Base-by-base conservation (phyloP, 768 basidiomycete genomes). In the Rhizopogon vinicolor region DNA sequence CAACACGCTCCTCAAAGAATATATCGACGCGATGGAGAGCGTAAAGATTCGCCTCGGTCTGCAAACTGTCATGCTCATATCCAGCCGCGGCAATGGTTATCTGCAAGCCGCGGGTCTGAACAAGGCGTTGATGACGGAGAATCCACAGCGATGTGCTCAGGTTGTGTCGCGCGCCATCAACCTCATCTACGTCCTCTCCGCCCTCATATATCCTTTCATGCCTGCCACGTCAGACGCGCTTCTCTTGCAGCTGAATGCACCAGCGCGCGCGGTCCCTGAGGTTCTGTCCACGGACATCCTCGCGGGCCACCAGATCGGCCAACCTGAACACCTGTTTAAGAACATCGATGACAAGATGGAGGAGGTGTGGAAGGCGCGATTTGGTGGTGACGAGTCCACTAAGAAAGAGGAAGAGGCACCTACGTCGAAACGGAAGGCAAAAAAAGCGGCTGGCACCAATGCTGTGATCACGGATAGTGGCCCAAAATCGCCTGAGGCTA, bases 161-260 rank as follows among this genome's bases (percentile, higher is more conserved):
- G 95, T 98, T 61, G 76, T 98, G 56, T 85, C 89, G 46, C 86
- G 93, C 52, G 90, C 94, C 28, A 72, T 93, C 70, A 98, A 98
- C 74, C 75, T 99, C 61, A 96, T 98, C 68, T 98, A 97, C 68
- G 74, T 86, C 39, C 78, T 99, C 54, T 89, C 92, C 12, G 87
- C 85, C 29, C 76, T 97, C 62, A 72, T 93, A 60, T 88, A 94
- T 67, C 96, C 97, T 0, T 99, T 93, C 85, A 98, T 99, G 94
- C 97, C 97, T 41, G 79, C 86, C 12, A 96, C 91, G 0, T 85
- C 89, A 37, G 83, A 82, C 25, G 77, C 85, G 3, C 94, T 99
- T 60, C 78, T 96, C 52, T 64, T 69, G 18, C 97, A 99, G 65
- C 81, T 98, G 59, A 92, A 97, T 65, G 94, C 93, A 0, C 93